Conservation (phyloP, 2,329 filamentous ascomycete species). For the Colletotrichum chlorophyti region DNA sequence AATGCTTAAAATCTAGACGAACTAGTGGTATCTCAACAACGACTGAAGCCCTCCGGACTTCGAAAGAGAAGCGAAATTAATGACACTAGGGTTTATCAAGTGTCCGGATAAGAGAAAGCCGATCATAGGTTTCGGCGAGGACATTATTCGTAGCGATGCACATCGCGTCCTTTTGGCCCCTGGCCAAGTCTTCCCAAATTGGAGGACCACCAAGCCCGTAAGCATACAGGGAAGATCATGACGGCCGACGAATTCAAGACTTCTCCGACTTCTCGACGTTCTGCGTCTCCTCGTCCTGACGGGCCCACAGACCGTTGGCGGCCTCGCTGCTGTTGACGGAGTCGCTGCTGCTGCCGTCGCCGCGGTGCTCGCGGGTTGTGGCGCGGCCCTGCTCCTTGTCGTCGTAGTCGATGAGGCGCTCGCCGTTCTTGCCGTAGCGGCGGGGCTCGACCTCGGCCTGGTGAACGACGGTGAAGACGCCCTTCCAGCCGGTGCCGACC, state of each 20-base stretch:
- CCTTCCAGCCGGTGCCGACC: slow-evolving; percentile 43
- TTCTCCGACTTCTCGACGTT: slow-evolving; percentile 23
- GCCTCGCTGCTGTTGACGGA: slow-evolving; percentile 12
- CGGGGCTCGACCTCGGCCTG: slow-evolving; percentile 55
- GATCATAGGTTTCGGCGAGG: not conserved
- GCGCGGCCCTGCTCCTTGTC: slow-evolving; percentile 45
- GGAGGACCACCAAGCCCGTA: not conserved
- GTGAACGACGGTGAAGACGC: slow-evolving; percentile 45
- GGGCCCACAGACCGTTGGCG: slow-evolving; percentile 18
- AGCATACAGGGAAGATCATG: not conserved
- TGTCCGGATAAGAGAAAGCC: slow-evolving; percentile 15
- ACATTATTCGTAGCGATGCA: slow-evolving; percentile 23
- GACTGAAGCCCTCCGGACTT: not conserved
- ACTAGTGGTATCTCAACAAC: slow-evolving; percentile 27
- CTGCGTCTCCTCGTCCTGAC: slow-evolving; percentile 27
- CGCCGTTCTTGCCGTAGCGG: slow-evolving; percentile 65
- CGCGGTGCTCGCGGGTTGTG: slow-evolving; percentile 24
- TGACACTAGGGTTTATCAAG: slow-evolving; percentile 3
- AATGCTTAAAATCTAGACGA: slow-evolving; percentile 22
- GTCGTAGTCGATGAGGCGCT: slow-evolving; percentile 57
- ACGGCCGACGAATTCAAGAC: not conserved
- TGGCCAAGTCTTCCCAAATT: not conserved
- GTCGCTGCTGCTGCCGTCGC: slow-evolving; percentile 22
- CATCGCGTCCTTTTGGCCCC: not conserved
- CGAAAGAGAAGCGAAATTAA: slow-evolving; percentile 8